A percentile compares a stretch with the other conserved stretches of the same genome.
Conservation (phyloP, 2,329 filamentous ascomycete species). For the Paracamarosporium sp. region DNA sequence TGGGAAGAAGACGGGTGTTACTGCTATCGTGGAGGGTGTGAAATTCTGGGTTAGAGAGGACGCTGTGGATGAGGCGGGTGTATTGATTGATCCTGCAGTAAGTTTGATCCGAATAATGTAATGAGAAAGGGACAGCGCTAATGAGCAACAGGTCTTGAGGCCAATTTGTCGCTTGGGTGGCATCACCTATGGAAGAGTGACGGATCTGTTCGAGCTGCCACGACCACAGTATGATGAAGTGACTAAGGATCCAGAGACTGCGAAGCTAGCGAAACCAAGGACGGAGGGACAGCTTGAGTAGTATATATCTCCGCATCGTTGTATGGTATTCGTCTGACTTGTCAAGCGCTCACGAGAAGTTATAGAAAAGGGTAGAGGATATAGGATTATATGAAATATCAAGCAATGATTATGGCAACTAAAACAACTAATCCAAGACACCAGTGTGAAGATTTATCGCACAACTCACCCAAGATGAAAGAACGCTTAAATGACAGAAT, state of each 20-base stretch:
- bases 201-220: conserved; percentile 74
- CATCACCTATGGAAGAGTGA: conserved; percentile 79
- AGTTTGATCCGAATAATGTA: conserved; percentile 36
- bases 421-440: neutral
- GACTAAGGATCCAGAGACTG: conserved; percentile 60
- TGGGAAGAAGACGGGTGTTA: conserved; percentile 75
- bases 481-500: neutral
- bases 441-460: neutral
- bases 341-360: neutral
- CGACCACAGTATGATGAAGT: conserved; percentile 59
- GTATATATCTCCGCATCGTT: conserved; percentile 8
- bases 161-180: conserved; percentile 83
- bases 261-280: conserved; percentile 62
- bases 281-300: conserved; percentile 31
- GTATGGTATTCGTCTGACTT: neutral
- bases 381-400: neutral
- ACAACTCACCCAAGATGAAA: neutral
- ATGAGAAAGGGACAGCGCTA: neutral
- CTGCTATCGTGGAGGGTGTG: conserved; percentile 82
- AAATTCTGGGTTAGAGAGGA: conserved; percentile 91
- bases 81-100: conserved; percentile 74
- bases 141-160: conserved; percentile 64
- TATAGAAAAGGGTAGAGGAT: neutral
- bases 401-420: neutral
- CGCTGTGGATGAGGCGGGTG: conserved; percentile 79